A percentile compares a stretch with the other conserved stretches of the same genome.
phyloP scores from a whole-genome alignment of 2,329 filamentous ascomycete genomes.

The Xylariales sp. region DNA sequence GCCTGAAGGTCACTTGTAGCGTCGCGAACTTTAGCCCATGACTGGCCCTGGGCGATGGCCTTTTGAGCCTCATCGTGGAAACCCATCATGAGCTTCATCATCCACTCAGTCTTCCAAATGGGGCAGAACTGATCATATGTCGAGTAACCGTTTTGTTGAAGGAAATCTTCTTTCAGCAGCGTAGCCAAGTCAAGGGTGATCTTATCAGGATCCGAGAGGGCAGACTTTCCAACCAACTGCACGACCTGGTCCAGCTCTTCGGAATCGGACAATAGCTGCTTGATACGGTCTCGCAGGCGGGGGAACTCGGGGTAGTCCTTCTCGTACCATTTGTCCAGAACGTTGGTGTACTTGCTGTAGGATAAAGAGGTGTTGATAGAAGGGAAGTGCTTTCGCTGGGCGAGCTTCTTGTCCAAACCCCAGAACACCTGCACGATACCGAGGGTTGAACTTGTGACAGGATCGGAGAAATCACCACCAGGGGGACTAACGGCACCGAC shows the following conservation, averaged over 20 bases:
- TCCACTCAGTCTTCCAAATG: constrained; percentile 99
- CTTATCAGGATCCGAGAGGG: constrained; percentile 94
- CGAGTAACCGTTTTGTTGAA: constrained; percentile 98
- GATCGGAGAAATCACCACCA: constrained; percentile 98
- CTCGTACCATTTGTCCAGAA: constrained; percentile 90
- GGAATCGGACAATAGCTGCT: constrained; percentile 87
- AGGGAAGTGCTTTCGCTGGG: constrained; percentile 98
- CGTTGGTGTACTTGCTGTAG: constrained; percentile 92
- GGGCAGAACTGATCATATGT: constrained; percentile 99
- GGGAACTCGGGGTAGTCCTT: constrained; percentile 94
- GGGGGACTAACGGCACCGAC: constrained; percentile 96
- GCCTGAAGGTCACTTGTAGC: constrained; percentile 82
- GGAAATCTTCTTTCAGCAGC: constrained; percentile 94
- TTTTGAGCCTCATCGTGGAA: constrained; percentile 98
- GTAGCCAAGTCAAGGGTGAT: constrained; percentile 92
- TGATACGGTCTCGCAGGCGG: constrained; percentile 85
- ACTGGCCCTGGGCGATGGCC: constrained; percentile 84
- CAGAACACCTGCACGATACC: constrained; percentile 99
- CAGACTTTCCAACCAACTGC: constrained; percentile 95
- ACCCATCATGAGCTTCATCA: constrained; percentile 99
- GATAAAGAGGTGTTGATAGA: constrained; percentile 93
- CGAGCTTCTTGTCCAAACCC: constrained; percentile 99
- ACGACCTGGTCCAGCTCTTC: constrained; percentile 98
- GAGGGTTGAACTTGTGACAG: constrained; percentile 88
- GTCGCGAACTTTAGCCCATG: constrained; percentile 90